Evolutionary conservation across 2,329 filamentous ascomycete species (phyloP).

Genomic region (Basipetospora chlamydospora): DNA sequence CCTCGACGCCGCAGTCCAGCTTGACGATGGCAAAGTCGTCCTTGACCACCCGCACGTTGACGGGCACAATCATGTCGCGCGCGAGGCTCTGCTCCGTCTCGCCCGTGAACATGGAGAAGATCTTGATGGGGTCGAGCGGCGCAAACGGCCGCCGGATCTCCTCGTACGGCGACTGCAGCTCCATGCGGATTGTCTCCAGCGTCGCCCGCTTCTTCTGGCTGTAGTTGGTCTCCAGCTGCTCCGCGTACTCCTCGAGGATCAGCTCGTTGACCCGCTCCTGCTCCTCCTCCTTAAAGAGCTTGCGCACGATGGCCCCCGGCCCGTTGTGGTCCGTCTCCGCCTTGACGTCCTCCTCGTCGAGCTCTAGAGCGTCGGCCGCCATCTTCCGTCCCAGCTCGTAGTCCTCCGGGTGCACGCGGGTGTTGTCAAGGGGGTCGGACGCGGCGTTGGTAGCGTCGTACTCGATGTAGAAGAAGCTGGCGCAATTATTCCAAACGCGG

Average conservation of each 20-base stretch:
- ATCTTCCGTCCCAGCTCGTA: slow-evolving; percentile 98
- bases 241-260: slow-evolving; percentile 90
- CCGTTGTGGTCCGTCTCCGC: slow-evolving; percentile 85
- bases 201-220: slow-evolving; percentile 92
- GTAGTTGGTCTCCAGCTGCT: slow-evolving; percentile 85
- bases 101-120: slow-evolving; percentile 94
- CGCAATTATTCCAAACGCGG: slow-evolving; percentile 91
- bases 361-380: slow-evolving; percentile 87
- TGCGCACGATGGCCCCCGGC: slow-evolving; percentile 77
- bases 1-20: slow-evolving; percentile 89
- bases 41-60: slow-evolving; percentile 76
- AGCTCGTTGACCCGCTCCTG: slow-evolving; percentile 94
- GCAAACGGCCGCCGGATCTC: slow-evolving; percentile 75
- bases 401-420: slow-evolving; percentile 93
- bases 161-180: slow-evolving; percentile 85
- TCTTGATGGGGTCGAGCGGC: slow-evolving; percentile 54
- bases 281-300: slow-evolving; percentile 86
- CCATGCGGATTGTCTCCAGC: slow-evolving; percentile 86
- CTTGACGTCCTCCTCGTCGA: slow-evolving; percentile 97
- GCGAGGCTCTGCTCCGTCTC: slow-evolving; percentile 74
- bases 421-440: slow-evolving; percentile 90
- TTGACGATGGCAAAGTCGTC: slow-evolving; percentile 87
- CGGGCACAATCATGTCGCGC: slow-evolving; percentile 84
- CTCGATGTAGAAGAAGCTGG: slow-evolving; percentile 83
- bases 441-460: slow-evolving; percentile 71